Evolutionary conservation across 768 basidiomycete species (phyloP).

Genomic region (Mycena albidolilacea): DNA sequence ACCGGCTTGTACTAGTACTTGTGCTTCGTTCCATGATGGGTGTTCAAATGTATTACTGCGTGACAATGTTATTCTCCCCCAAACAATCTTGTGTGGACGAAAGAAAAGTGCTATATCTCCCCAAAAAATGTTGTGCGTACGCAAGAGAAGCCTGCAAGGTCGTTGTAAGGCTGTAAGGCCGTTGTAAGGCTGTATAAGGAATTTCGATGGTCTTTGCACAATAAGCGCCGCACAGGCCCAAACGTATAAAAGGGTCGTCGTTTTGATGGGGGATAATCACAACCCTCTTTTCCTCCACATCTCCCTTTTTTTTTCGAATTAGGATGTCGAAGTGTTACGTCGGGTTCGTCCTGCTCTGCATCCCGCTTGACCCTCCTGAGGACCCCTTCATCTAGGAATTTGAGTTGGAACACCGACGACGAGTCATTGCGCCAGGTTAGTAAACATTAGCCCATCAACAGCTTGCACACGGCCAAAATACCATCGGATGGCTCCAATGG

Average conservation of each 20-base stretch:
- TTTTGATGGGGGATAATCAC: not conserved
- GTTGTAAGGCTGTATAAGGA: too few relatives aligned
- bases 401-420: conserved; percentile 38
- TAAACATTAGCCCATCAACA: not conserved
- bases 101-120: not conserved
- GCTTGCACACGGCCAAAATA: too few relatives aligned
- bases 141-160: too few relatives aligned
- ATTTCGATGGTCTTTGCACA: too few relatives aligned
- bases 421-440: conserved; percentile 21
- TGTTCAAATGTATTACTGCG: conserved; percentile 39
- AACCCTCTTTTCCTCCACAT: conserved; percentile 23
- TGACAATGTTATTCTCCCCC: conserved; percentile 6
- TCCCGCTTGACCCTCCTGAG: conserved; percentile 40
- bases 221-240: not conserved
- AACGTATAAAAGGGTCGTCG: conserved; percentile 16
- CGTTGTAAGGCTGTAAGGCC: too few relatives aligned
- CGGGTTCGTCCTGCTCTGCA: conserved; percentile 24
- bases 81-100: not conserved
- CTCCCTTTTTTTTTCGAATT: conserved; percentile 29
- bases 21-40: conserved; percentile 41
- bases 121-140: not conserved
- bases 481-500: too few relatives aligned
- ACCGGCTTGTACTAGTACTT: conserved; percentile 63
- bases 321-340: conserved; percentile 37
- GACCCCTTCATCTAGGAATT: conserved; percentile 38